Evolutionary conservation across 2,329 filamentous ascomycete genomes (phyloP), one percentile per base, ranked within the genome.

Genomic region (Neofusicoccum ribis): DNA sequence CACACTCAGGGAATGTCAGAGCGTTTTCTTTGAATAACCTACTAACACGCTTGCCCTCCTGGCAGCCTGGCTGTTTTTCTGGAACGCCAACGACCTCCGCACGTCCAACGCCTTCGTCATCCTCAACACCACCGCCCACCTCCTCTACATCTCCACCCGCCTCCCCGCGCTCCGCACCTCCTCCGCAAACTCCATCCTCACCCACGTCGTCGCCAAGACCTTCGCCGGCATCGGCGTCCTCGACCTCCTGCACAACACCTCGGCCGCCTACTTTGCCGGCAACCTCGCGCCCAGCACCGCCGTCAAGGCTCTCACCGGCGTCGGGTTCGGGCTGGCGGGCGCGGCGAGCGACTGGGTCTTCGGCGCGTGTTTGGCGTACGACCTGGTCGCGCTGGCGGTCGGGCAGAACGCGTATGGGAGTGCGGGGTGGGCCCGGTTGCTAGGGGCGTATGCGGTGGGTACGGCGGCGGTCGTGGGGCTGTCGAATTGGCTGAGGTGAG

Each of bases 141-240:
- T 88, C 3, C 82, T 77, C 70, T 88, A 86, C 72, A 78, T 86
- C 17, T 80, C 81, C 47, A 80, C 76, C 0, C 76, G 81, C 39
- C 80, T 86, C 8, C 74, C 74, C 8, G 77, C 77, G 1, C 84
- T 88, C 78, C 80, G 86, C 69, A 81, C 79, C 1, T 70, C 73
- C 17, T 84, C 81, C 3, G 80, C 80, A 47, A 79, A 79, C 39
- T 84, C 82, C n/a, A 72, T 86, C 47, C 81, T 88, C 47, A 88
- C 85, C 0, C 84, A 88, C 70, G 70, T 86, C 59, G 84, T 86
- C 3, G 78, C 83, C 11, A 87, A 87, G 72, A 86, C 85, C 0
- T 88, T 87, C 69, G 85, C 85, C 0, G 85, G 86, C 5, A 87
- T 88, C 64, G 85, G 85, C 5, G 81, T 87, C 1, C 77, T 88